Conservation (phyloP, 2,329 filamentous ascomycete species). For the Cladophialophora bantiana region DNA sequence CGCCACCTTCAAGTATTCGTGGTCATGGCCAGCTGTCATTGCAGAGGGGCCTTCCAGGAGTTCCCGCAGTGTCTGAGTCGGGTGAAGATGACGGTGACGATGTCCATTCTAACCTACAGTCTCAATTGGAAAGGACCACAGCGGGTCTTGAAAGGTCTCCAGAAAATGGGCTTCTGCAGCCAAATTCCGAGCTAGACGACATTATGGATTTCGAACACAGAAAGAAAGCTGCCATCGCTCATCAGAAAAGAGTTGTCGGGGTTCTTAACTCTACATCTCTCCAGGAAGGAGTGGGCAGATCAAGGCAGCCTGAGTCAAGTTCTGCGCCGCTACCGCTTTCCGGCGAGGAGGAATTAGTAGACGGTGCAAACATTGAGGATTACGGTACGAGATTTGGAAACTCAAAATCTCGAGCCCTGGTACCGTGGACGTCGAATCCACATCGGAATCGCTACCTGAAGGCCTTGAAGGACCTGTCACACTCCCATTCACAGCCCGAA, state of each 20-base stretch:
- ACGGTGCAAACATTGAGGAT: slow-evolving; percentile 7
- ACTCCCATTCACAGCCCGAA: slow-evolving; percentile 17
- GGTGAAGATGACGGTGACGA: not conserved
- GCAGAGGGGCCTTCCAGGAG: not conserved
- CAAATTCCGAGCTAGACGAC: slow-evolving; percentile 40
- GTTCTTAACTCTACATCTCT: slow-evolving; percentile 6
- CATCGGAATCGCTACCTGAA: slow-evolving; percentile 46
- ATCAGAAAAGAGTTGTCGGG: slow-evolving; percentile 36
- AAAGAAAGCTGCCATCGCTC: slow-evolving; percentile 47
- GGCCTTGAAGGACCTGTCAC: slow-evolving; percentile 37
- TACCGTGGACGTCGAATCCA: slow-evolving; percentile 21
- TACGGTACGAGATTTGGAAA: slow-evolving; percentile 18
- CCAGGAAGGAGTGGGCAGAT: slow-evolving; percentile 6
- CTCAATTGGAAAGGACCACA: not conserved
- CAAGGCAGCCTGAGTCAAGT: slow-evolving; percentile 2
- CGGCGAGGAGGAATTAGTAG: not conserved
- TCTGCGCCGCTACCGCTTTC: not conserved
- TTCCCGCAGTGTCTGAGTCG: not conserved
- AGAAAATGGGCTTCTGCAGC: not conserved
- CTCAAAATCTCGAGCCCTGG: not conserved
- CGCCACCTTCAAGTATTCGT: slow-evolving; percentile 10
- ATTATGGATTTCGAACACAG: slow-evolving; percentile 51
- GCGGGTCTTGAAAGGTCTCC: not conserved
- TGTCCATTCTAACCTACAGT: not conserved
- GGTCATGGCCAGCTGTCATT: not conserved